These are phyloP conservation scores for Fusarium odoratissimum DNA, from an alignment of 2,329 filamentous ascomycete species.

Conservation along the genomic window DNA sequence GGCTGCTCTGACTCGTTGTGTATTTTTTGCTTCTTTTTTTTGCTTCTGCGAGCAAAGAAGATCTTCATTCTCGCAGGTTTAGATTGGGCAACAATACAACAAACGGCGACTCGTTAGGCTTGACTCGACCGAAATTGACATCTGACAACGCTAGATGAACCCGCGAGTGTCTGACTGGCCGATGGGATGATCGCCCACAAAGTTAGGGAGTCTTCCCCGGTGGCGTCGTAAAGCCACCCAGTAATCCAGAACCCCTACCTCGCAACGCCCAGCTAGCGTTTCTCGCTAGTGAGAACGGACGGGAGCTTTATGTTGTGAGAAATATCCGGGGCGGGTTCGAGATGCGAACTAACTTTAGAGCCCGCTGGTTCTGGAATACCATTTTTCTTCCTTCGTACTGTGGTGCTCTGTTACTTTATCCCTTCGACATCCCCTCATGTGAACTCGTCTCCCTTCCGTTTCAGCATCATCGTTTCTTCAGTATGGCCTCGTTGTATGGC, in stretches of 20 bases:
- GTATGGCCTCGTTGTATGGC: not conserved
- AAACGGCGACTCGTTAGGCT: not conserved
- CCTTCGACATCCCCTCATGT: not conserved
- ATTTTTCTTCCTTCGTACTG: not conserved
- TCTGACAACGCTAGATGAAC: not conserved
- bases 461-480: not conserved
- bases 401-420: not conserved
- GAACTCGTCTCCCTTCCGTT: not conserved
- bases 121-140: not conserved
- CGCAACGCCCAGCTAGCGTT: not conserved
- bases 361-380: not conserved
- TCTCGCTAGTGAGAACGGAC: not conserved
- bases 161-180: not conserved
- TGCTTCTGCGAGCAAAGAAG: not conserved
- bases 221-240: not conserved
- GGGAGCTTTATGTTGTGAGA: not conserved
- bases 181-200: not conserved
- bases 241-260: not conserved
- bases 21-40: not conserved
- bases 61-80: not conserved
- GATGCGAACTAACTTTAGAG: not conserved
- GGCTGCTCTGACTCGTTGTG: not conserved
- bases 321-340: not conserved
- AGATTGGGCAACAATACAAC: not conserved
- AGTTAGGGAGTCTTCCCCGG: not conserved